A percentile compares a stretch with the other conserved stretches of the same genome.
Conservation (phyloP, 2,329 filamentous ascomycete genomes). For the Venturia carpophila region DNA sequence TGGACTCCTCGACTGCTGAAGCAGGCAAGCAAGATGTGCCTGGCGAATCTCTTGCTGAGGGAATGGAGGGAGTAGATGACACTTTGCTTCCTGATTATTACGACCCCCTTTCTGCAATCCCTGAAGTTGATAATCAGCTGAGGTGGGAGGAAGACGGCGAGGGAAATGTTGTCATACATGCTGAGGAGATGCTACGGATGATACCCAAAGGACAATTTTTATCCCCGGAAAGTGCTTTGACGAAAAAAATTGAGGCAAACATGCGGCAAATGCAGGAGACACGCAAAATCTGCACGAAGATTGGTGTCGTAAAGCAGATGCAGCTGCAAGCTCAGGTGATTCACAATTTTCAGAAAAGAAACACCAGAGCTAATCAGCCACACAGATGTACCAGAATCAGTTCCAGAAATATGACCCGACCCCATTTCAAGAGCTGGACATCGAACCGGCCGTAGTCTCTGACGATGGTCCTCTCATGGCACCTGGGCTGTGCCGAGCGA, state of each 20-base stretch:
- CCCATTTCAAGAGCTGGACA: conserved; percentile 78
- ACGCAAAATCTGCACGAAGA: conserved; percentile 89
- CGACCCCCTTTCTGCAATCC: conserved; percentile 74
- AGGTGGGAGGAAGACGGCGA: conserved; percentile 87
- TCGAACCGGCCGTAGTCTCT: conserved; percentile 80
- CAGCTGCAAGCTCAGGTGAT: conserved; percentile 80
- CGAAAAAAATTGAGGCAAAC: conserved; percentile 78
- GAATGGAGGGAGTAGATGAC: conserved; percentile 85
- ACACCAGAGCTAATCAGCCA: conserved; percentile 36
- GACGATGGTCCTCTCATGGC: conserved; percentile 86
- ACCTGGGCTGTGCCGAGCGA: conserved; percentile 69
- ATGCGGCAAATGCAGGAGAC: conserved; percentile 96
- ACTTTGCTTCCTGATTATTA: conserved; percentile 90
- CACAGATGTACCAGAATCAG: conserved; percentile 80
- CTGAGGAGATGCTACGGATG: conserved; percentile 74
- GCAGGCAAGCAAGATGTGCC: conserved; percentile 40
- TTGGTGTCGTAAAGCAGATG: conserved; percentile 98
- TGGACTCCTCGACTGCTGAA: conserved; percentile 41
- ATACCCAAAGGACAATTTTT: conserved; percentile 68
- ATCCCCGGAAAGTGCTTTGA: conserved; percentile 64
- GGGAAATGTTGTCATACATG: conserved; percentile 79
- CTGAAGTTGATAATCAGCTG: conserved; percentile 69
- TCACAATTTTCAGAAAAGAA: conserved; percentile 28
- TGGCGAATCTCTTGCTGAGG: conserved; percentile 79
- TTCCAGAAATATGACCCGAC: conserved; percentile 94